Evolutionary conservation across 2,329 filamentous ascomycete genomes (phyloP), one percentile per base, ranked within the genome.

Genomic region (Verticillium alfalfae): DNA sequence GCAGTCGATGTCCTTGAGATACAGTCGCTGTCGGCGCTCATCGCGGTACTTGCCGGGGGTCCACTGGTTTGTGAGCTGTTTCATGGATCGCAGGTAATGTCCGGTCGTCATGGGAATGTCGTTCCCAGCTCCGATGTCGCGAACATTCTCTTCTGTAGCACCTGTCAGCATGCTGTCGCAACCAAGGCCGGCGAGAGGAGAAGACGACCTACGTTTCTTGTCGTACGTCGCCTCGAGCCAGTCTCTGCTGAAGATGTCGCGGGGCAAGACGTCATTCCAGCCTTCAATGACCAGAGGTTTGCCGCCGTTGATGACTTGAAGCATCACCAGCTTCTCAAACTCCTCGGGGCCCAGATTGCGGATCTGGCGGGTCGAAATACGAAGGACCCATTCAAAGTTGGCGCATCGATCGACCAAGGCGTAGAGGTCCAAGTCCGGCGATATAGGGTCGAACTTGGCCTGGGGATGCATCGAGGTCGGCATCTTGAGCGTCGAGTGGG

Each of bases 1-100:
- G 67, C 93, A 97, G 73, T 99, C 95, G 63, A 99, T 97, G 71
- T 99, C 95, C 71, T 99, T 99, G 31, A 98, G 78, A 72, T 99
- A 99, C 1, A 98, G 86, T 13, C 95, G 87, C 72, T 99, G 95
- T 26, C 91, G 83, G 41, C 86, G 85, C 64, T 91, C 87, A 66
- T 96, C 90, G 63, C 88, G 88, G 72, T 90, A 97, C 65, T 91
- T 94, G 56, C 81, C 83, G 0, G 85, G 79, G 9, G 82, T 89
- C 80, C 92, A 96, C 71, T 96, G 92, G 58, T 94, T 89, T 1
- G 93, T 88, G 37, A 98, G 85, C 66, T 90, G 86, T 49, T 85
- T 84, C 89, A 98, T 90, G 58, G 93, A 93, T 66, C 91, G 89
- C 38, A 99, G 78, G 75, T 99, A 99, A 73, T 98, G 94, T 1